Percentiles rank a stretch among this genome's conserved stretches.
These are phyloP conservation scores for Botryosphaeria agaves DNA, from an alignment of 2,329 filamentous ascomycete species.

Conservation along the genomic window DNA sequence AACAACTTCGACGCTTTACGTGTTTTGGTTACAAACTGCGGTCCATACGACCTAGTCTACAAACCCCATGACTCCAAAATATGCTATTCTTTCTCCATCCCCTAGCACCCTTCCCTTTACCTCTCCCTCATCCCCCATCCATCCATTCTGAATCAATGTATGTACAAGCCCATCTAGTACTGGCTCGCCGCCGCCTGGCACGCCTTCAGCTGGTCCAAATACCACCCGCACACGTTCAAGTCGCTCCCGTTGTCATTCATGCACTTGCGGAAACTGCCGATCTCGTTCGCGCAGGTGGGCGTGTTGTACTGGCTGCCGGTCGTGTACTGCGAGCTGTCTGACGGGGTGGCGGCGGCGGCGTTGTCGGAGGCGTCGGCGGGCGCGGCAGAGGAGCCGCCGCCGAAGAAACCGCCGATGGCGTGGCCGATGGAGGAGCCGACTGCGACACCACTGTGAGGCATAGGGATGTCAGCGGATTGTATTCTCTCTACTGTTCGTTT, in stretches of 20 bases:
- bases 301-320: slow-evolving; percentile 27
- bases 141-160: not conserved
- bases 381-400: slow-evolving; percentile 46
- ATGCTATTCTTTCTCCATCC: too few relatives aligned
- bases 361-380: slow-evolving; percentile 27
- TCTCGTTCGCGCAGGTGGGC: slow-evolving; percentile 52
- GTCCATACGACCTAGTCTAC: too few relatives aligned
- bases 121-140: too few relatives aligned
- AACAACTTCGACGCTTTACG: too few relatives aligned
- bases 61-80: too few relatives aligned
- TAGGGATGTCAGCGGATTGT: too few relatives aligned
- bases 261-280: slow-evolving; percentile 80
- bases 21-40: too few relatives aligned
- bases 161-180: slow-evolving; percentile 25
- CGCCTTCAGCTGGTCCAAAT: slow-evolving; percentile 74
- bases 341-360: slow-evolving; percentile 10
- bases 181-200: slow-evolving; percentile 29
- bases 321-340: slow-evolving; percentile 15
- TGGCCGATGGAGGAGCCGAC: slow-evolving; percentile 92
- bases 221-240: slow-evolving; percentile 95
- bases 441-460: slow-evolving; percentile 68
- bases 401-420: slow-evolving; percentile 78
- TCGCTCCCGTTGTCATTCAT: slow-evolving; percentile 91
- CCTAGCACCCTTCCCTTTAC: too few relatives aligned
- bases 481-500: slow-evolving; percentile 12